Conservation (phyloP, 495 filamentous ascomycete species). For the Podospora didyma region DNA sequence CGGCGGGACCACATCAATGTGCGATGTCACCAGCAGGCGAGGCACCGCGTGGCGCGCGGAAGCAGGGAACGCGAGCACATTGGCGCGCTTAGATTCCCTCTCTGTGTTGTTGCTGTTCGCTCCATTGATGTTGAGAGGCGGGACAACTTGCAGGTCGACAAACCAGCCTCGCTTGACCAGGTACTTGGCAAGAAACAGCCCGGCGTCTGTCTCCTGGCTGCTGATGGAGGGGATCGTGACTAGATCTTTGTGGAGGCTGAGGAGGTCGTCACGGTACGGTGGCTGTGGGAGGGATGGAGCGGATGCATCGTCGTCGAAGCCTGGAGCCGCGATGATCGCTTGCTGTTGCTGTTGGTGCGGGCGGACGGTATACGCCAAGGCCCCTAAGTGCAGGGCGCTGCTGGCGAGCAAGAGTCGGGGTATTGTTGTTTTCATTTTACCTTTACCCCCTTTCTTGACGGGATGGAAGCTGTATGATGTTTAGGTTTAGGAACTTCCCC, state of each 20-base stretch:
- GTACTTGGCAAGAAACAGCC: slow-evolving; percentile 62
- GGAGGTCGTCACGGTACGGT: slow-evolving; percentile 47
- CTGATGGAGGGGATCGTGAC: slow-evolving; percentile 73
- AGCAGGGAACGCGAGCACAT: slow-evolving; percentile 74
- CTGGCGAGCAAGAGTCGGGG: slow-evolving; percentile 7
- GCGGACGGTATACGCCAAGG: background rate
- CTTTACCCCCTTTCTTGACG: no score
- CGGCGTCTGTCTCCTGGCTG: slow-evolving; percentile 66
- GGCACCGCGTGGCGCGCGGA: slow-evolving; percentile 38
- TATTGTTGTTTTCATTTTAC: slow-evolving; percentile 11
- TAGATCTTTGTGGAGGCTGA: slow-evolving; percentile 72
- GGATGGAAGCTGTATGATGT: no score
- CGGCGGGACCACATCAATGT: slow-evolving; percentile 68
- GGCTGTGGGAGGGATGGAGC: slow-evolving; percentile 16
- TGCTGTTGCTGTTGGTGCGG: background rate
- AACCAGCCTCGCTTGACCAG: slow-evolving; percentile 45
- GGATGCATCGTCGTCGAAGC: background rate
- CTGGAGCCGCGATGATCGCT: background rate
- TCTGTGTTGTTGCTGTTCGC: slow-evolving; percentile 37
- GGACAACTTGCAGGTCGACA: slow-evolving; percentile 62
- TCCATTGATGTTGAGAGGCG: slow-evolving; percentile 32
- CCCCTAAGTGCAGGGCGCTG: background rate
- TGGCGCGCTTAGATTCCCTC: slow-evolving; percentile 50
- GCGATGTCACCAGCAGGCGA: slow-evolving; percentile 67
- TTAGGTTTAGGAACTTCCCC: no score